Evolutionary conservation across 2,329 filamentous ascomycete genomes (phyloP).

Genomic region (Fusarium robinianum): DNA sequence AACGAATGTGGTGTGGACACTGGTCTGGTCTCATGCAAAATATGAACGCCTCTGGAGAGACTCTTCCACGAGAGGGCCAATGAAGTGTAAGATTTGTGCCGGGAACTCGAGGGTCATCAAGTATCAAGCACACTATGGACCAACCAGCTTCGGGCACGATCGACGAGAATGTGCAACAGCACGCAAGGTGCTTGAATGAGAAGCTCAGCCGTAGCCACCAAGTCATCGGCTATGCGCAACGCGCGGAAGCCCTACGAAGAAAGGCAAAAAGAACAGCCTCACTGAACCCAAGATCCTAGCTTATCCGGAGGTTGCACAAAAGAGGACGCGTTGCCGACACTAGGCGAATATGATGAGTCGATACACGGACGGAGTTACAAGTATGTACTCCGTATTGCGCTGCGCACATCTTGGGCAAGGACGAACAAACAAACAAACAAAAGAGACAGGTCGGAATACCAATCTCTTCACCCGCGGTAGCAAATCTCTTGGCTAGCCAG

Average conservation of each 20-base stretch:
- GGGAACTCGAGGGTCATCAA: slow-evolving; percentile 21
- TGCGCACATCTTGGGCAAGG: too few species aligned
- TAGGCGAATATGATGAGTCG: too few species aligned
- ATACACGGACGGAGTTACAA: too few species aligned
- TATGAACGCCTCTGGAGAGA: slow-evolving; percentile 8
- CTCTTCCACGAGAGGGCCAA: slow-evolving; percentile 13
- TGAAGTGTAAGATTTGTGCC: slow-evolving; percentile 22
- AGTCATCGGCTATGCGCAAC: slow-evolving; percentile 4
- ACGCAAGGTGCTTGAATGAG: slow-evolving; percentile 9
- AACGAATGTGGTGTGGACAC: slow-evolving; percentile 14
- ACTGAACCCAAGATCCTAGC: slow-evolving; percentile 8
- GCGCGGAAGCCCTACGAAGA: background rate
- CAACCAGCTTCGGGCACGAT: slow-evolving; percentile 28
- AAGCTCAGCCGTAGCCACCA: background rate
- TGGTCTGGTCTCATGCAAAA: slow-evolving; percentile 19
- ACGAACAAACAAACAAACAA: too few species aligned
- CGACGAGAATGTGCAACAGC: slow-evolving; percentile 12
- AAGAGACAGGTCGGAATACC: slow-evolving; percentile 17
- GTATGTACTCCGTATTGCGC: too few species aligned
- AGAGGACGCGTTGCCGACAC: too few species aligned
- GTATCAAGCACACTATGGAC: slow-evolving; percentile 5
- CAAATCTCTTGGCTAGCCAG: slow-evolving; percentile 30
- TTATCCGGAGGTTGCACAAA: background rate
- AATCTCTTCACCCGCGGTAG: slow-evolving; percentile 25
- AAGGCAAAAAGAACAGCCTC: slow-evolving; percentile 8